These are phyloP conservation scores for Paramecium sonneborni DNA, from an alignment of 73 alveolate species.

Conservation along the genomic window DNA sequence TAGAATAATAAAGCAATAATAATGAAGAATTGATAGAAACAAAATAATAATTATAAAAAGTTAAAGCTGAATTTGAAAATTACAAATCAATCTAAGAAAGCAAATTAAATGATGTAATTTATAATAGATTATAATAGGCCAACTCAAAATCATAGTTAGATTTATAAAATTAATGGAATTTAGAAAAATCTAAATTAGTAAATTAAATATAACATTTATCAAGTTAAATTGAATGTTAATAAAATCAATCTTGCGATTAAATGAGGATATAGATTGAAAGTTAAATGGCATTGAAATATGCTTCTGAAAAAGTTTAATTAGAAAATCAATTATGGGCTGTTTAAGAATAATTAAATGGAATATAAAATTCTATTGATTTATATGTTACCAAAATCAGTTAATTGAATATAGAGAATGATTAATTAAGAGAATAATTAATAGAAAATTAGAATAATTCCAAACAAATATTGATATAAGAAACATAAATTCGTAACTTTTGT, in stretches of 20 bases:
- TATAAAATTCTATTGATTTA: neutral
- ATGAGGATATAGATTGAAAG: neutral
- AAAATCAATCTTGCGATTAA: neutral
- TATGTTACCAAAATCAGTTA: neutral
- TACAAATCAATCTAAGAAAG: neutral
- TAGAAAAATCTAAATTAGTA: neutral
- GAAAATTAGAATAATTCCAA: neutral
- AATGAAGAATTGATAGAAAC: neutral
- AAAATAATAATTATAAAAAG: neutral
- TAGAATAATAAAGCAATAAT: neutral
- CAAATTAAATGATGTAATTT: neutral
- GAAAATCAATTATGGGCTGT: constrained; percentile 5
- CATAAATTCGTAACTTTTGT: neutral
- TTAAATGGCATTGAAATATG: constrained; percentile 14
- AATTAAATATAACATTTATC: neutral
- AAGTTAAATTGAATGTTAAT: neutral
- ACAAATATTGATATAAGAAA: neutral
- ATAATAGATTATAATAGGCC: neutral
- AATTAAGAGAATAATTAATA: constrained; percentile 12
- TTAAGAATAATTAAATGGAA: neutral
- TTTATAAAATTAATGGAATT: neutral
- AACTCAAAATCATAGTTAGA: neutral
- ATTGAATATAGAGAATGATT: constrained; percentile 7
- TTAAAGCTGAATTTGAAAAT: neutral
- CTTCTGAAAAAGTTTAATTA: neutral